These are phyloP conservation scores for Verbascum thapsus DNA, from an alignment of 257 asterid species.

Conservation along the genomic window DNA sequence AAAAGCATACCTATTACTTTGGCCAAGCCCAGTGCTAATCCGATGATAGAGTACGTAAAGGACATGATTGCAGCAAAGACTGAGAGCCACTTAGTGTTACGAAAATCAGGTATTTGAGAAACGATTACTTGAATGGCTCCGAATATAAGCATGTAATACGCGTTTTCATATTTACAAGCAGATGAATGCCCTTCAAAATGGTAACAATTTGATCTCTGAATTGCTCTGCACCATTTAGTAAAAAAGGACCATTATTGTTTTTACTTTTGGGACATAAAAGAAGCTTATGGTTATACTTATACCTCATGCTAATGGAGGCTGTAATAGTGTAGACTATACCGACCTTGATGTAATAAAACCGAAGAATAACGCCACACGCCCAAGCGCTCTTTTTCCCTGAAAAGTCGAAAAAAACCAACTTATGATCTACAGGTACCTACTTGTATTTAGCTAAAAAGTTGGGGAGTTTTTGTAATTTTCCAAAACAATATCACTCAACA, in stretches of 20 bases:
- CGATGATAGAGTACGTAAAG: constrained; percentile 59
- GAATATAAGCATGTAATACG: constrained; percentile 52
- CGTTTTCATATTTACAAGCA: constrained; percentile 43
- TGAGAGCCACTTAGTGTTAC: constrained; percentile 67
- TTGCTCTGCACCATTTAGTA: constrained; percentile 57
- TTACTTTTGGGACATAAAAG: too few species aligned
- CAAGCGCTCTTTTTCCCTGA: constrained; percentile 41
- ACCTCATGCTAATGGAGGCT: constrained; percentile 45
- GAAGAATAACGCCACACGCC: constrained; percentile 42
- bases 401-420: too few species aligned
- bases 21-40: constrained; percentile 72
- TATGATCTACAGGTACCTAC: too few species aligned
- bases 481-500: too few species aligned
- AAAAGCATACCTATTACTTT: constrained; percentile 58
- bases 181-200: constrained; percentile 58
- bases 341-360: constrained; percentile 40
- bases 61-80: constrained; percentile 75
- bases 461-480: too few species aligned
- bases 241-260: background rate
- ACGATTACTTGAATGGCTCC: constrained; percentile 57
- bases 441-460: too few species aligned
- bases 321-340: constrained; percentile 53
- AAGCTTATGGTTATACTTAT: constrained; percentile 20
- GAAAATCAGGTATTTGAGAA: constrained; percentile 78
- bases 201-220: constrained; percentile 72